Percentiles rank a stretch among this genome's conserved stretches.
Conservation (phyloP, 148 eudicot species). For the Rhododendron kiyosumense region DNA sequence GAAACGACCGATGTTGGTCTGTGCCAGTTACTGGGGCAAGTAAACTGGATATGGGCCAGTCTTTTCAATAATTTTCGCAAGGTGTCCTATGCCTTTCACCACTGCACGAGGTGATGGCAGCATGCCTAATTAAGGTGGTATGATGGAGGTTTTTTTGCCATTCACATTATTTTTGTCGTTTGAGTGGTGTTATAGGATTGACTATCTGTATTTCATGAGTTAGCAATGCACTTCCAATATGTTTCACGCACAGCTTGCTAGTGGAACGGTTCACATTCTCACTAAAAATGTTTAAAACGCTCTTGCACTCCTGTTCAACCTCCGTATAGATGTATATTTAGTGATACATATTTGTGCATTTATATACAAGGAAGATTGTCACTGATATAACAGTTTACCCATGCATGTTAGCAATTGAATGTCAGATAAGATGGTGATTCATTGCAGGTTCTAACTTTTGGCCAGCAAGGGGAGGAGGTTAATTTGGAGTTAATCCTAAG, state of each 20-base stretch:
- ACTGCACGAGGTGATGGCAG: neutral
- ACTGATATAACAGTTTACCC: neutral
- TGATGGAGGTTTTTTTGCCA: neutral
- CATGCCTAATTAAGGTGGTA: neutral
- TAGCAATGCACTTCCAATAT: neutral
- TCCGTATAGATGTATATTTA: neutral
- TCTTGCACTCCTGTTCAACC: neutral
- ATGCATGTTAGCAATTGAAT: neutral
- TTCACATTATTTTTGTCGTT: neutral
- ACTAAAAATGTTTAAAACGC: neutral
- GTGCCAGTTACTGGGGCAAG: neutral
- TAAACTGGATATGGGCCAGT: neutral
- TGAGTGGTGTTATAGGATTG: neutral
- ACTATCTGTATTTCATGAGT: neutral
- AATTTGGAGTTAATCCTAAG: conserved; percentile 90
- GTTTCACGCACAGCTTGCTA: neutral
- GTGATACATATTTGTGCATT: neutral
- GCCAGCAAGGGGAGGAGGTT: conserved; percentile 92
- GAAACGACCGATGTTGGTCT: neutral
- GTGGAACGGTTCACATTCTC: neutral
- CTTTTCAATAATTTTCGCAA: neutral
- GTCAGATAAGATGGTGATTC: neutral
- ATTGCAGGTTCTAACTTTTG: conserved; percentile 74
- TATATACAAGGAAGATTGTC: neutral
- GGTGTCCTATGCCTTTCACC: neutral